These are phyloP conservation scores for Teunomyces stri DNA, from an alignment of 805 yeast genomes.

Conservation along the genomic window DNA sequence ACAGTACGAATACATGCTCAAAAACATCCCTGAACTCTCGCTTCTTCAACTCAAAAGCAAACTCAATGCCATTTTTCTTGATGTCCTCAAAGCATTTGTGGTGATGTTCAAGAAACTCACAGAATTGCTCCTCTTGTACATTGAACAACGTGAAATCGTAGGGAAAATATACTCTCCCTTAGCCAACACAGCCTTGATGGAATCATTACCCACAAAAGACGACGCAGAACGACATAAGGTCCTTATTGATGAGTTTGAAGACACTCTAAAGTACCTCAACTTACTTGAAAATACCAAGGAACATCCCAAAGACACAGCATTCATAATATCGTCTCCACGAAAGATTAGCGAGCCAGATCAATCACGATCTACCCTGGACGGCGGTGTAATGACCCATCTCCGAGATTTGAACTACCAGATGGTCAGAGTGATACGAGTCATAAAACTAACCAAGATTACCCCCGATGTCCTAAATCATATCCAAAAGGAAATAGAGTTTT, in stretches of 20 bases:
- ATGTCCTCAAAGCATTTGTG: constrained; percentile 32
- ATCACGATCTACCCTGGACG: constrained; percentile 4
- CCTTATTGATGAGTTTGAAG: constrained; percentile 32
- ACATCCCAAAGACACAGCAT: constrained; percentile 11
- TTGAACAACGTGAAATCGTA: constrained; percentile 28
- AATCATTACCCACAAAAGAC: constrained; percentile 24
- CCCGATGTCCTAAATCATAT: constrained; percentile 23
- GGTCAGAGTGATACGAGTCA: constrained; percentile 32
- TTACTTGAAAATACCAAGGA: constrained; percentile 9
- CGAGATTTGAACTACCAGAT: constrained; percentile 38
- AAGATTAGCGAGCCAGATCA: constrained; percentile 6
- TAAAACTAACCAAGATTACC: constrained; percentile 38
- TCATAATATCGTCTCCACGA: constrained; percentile 31
- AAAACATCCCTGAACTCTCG: constrained; percentile 27
- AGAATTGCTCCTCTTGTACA: constrained; percentile 20
- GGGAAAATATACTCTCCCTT: constrained; percentile 18
- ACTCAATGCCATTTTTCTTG: constrained; percentile 35
- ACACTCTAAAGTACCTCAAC: constrained; percentile 19
- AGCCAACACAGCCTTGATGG: constrained; percentile 14
- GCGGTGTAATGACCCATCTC: constrained; percentile 16
- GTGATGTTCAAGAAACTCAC: constrained; percentile 30
- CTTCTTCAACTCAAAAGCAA: constrained; percentile 29
- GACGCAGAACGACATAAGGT: constrained; percentile 31
- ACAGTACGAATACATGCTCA: constrained; percentile 23
- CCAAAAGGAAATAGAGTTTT: constrained; percentile 23